Conservation (phyloP, 2,329 filamentous ascomycete genomes). For the Coleophoma crateriformis region DNA sequence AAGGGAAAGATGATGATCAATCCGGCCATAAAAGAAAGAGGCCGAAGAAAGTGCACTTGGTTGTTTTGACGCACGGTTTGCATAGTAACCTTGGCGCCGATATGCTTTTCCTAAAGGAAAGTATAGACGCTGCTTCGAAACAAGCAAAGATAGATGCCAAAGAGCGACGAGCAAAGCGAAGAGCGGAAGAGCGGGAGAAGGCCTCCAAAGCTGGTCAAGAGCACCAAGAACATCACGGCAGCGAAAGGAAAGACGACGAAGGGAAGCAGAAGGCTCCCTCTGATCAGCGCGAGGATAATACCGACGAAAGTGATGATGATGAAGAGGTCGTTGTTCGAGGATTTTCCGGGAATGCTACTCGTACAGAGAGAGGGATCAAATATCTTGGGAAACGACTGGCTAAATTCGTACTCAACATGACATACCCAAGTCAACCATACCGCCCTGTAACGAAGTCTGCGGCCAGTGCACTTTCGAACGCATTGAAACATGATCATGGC, state of each 20-base stretch:
- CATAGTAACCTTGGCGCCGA: conserved; percentile 95
- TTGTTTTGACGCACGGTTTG: conserved; percentile 87
- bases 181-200: conserved; percentile 27
- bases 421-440: conserved; percentile 90
- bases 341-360: conserved; percentile 82
- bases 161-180: conserved; percentile 48
- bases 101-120: conserved; percentile 96
- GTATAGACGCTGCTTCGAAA: conserved; percentile 78
- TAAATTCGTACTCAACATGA: conserved; percentile 82
- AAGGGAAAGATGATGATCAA: conserved; percentile 13
- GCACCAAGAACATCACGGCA: conserved; percentile 2
- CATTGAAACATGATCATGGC: conserved; percentile 27
- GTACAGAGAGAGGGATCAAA: conserved; percentile 92
- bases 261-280: conserved; percentile 6
- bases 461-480: conserved; percentile 34
- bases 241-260: conserved; percentile 12
- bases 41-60: conserved; percentile 79
- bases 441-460: conserved; percentile 53
- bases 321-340: conserved; percentile 86
- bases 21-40: conserved; percentile 37
- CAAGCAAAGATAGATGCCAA: conserved; percentile 68
- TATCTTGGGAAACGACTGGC: conserved; percentile 93
- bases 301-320: conserved; percentile 45
- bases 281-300: conserved; percentile 12
- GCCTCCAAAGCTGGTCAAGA: conserved; percentile 9